phyloP scores from a whole-genome alignment of 768 basidiomycete genomes.

The Daedaleopsis sinensis region DNA sequence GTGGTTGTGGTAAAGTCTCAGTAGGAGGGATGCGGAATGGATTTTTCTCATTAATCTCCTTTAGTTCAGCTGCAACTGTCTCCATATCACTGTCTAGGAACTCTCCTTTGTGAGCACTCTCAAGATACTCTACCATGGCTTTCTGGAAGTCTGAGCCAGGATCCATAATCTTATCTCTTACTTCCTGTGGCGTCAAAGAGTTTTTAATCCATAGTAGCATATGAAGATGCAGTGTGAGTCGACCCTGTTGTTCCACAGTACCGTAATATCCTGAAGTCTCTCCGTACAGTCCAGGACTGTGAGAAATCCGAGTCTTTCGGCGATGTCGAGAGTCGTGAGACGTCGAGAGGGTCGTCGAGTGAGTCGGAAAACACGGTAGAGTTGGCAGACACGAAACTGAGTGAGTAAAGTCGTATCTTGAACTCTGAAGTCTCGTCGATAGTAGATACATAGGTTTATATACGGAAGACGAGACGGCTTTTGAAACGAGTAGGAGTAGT shows the following conservation, averaged over 20 bases:
- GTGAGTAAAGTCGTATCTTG: not conserved
- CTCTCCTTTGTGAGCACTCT: not conserved
- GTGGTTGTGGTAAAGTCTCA: not conserved
- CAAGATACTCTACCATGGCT: not conserved
- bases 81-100: not conserved
- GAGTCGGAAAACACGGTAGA: not conserved
- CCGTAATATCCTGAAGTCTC: no score
- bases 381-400: not conserved
- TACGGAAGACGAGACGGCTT: no score
- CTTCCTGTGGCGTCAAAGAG: not conserved
- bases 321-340: not conserved
- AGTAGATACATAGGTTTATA: no score
- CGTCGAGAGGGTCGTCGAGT: not conserved
- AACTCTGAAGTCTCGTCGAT: no score
- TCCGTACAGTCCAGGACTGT: not conserved
- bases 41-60: not conserved
- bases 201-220: conserved; percentile 1
- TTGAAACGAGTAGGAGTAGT: no score
- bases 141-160: not conserved
- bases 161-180: not conserved
- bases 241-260: no score
- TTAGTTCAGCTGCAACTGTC: not conserved
- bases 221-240: not conserved
- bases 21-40: not conserved
- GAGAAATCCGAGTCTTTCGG: not conserved